These are phyloP conservation scores for Claviceps arundinis DNA, from an alignment of 2,329 filamentous ascomycete species.

Conservation along the genomic window DNA sequence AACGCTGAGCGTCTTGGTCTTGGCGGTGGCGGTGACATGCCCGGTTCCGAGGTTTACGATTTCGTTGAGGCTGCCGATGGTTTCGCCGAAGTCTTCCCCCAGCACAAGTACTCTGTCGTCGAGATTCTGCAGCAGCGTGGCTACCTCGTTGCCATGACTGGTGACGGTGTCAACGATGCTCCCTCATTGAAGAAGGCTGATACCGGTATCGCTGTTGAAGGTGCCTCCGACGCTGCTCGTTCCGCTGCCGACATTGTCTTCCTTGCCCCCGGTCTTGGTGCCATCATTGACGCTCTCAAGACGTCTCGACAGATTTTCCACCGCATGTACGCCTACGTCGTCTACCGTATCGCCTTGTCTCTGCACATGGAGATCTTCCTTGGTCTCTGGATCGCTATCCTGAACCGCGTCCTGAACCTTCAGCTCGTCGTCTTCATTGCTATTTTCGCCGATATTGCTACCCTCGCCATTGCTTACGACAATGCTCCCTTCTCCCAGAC, in stretches of 20 bases:
- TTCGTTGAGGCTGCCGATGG: conserved; percentile 92
- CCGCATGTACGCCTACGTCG: conserved; percentile 92
- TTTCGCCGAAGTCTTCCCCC: conserved; percentile 87
- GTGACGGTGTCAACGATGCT: conserved; percentile 90
- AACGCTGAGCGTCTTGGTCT: conserved; percentile 87
- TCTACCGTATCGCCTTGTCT: conserved; percentile 87
- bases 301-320: conserved; percentile 92
- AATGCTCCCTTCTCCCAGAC: conserved; percentile 77
- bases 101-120: conserved; percentile 91
- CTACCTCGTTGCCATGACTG: conserved; percentile 90
- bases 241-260: conserved; percentile 91
- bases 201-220: conserved; percentile 89
- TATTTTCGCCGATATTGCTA: conserved; percentile 88
- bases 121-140: conserved; percentile 89
- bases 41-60: conserved; percentile 85
- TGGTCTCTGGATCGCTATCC: conserved; percentile 79
- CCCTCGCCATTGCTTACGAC: conserved; percentile 84
- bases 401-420: conserved; percentile 74
- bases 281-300: conserved; percentile 86
- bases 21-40: conserved; percentile 82
- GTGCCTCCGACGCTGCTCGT: conserved; percentile 79
- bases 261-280: conserved; percentile 78
- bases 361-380: conserved; percentile 87
- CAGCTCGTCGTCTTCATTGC: conserved; percentile 86
- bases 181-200: conserved; percentile 91